A percentile compares a stretch with the other conserved stretches of the same genome.
phyloP scores from a whole-genome alignment of 108 stramenopile genomes.

The Pseudonitzschia multiseries region DNA sequence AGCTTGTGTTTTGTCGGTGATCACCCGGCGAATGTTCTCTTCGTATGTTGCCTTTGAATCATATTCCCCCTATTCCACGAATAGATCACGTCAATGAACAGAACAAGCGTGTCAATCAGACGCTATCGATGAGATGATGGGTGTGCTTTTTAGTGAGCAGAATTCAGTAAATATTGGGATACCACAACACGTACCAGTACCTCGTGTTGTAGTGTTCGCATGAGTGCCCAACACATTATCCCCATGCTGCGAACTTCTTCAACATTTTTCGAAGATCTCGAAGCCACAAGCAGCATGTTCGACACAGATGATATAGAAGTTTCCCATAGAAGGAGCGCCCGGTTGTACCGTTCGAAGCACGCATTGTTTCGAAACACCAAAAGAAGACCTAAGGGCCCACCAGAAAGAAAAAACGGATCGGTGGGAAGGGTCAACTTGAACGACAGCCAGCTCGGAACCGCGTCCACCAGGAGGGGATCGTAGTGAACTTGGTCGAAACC shows the following conservation, averaged over 20 bases:
- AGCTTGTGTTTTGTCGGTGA: background rate
- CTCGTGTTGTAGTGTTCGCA: background rate
- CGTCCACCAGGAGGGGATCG: background rate
- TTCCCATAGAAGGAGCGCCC: conserved; percentile 29
- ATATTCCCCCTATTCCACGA: background rate
- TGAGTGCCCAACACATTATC: background rate
- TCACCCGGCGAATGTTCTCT: background rate
- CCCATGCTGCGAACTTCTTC: background rate
- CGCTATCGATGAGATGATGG: background rate
- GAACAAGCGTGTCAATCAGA: background rate
- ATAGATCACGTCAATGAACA: background rate
- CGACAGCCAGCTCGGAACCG: background rate
- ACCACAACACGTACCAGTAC: background rate
- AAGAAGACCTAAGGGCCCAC: conserved; percentile 59
- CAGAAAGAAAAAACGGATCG: conserved; percentile 55
- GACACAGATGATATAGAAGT: background rate
- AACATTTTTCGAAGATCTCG: background rate
- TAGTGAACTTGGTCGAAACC: background rate
- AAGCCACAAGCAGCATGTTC: background rate
- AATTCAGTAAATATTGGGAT: background rate
- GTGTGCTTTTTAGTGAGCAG: background rate
- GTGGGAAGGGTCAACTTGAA: conserved; percentile 45
- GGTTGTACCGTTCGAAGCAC: conserved; percentile 53
- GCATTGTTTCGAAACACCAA: conserved; percentile 69
- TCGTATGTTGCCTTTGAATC: background rate